Conservation (phyloP, 1,284 basidiomycete species). For the Puccinia coronata region DNA sequence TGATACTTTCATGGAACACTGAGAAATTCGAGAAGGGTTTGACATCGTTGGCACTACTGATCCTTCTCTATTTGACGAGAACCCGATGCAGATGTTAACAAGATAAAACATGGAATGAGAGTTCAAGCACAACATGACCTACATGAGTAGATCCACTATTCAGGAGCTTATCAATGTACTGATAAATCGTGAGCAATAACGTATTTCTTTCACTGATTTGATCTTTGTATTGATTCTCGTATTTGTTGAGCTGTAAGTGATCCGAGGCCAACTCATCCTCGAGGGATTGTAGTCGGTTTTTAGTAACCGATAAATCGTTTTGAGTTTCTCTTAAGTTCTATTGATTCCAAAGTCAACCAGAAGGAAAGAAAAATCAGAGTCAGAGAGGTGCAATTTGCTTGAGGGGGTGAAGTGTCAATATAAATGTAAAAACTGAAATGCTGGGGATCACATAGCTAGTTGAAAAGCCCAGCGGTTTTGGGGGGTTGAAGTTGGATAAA, state of each 20-base stretch:
- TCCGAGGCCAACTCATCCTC: slow-evolving; percentile 81
- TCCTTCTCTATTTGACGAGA: slow-evolving; percentile 51
- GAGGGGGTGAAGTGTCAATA: neutral
- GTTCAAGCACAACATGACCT: neutral
- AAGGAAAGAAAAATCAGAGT: too few relatives aligned
- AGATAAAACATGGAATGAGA: neutral
- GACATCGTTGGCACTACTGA: slow-evolving; percentile 66
- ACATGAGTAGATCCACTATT: slow-evolving; percentile 38
- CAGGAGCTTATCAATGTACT: slow-evolving; percentile 90
- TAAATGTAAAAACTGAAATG: slow-evolving; percentile 32
- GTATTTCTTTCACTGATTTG: slow-evolving; percentile 91
- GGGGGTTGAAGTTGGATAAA: too few relatives aligned
- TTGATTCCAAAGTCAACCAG: neutral
- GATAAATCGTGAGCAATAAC: slow-evolving; percentile 84
- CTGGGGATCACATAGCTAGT: slow-evolving; percentile 54
- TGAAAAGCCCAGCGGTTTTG: slow-evolving; percentile 54
- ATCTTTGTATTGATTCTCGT: slow-evolving; percentile 79
- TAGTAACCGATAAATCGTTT: slow-evolving; percentile 66
- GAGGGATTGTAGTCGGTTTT: slow-evolving; percentile 70
- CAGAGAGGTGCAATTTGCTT: too few relatives aligned
- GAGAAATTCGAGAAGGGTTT: slow-evolving; percentile 86
- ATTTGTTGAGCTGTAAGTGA: slow-evolving; percentile 70
- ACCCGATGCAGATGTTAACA: too few relatives aligned
- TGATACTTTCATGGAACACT: slow-evolving; percentile 92
- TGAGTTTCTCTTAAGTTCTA: slow-evolving; percentile 57